A percentile compares a stretch with the other conserved stretches of the same genome.
phyloP scores from a whole-genome alignment of 371 early-diverging fungal genomes.

The Mortierella sp. region DNA sequence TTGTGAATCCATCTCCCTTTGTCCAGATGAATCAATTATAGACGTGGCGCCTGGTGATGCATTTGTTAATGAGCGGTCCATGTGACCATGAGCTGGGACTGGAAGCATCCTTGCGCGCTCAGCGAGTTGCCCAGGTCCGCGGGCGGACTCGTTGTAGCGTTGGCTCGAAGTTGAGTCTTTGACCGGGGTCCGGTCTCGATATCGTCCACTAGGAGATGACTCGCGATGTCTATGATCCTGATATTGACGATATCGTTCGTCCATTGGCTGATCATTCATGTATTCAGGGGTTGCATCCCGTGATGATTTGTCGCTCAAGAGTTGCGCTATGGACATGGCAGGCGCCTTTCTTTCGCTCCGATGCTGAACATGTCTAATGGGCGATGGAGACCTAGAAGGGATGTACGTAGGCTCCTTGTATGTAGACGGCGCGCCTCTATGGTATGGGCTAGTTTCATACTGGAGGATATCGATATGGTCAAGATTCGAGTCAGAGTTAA shows the following conservation, averaged over 20 bases:
- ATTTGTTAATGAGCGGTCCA: slow-evolving; percentile 8
- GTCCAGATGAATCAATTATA: background rate
- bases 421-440: slow-evolving; percentile 8
- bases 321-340: slow-evolving; percentile 45
- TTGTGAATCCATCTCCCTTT: slow-evolving; percentile 5
- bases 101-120: slow-evolving; percentile 41
- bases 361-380: slow-evolving; percentile 16
- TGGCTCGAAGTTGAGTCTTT: slow-evolving; percentile 8
- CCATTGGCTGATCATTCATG: slow-evolving; percentile 20
- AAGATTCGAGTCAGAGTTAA: background rate
- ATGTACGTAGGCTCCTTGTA: slow-evolving; percentile 43
- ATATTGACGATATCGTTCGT: slow-evolving; percentile 19
- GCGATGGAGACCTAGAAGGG: slow-evolving; percentile 43
- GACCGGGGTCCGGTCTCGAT: slow-evolving; percentile 22
- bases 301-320: slow-evolving; percentile 32
- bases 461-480: background rate
- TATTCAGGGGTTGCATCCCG: slow-evolving; percentile 38
- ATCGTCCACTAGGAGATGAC: slow-evolving; percentile 16
- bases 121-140: slow-evolving; percentile 33
- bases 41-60: background rate
- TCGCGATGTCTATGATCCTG: slow-evolving; percentile 24
- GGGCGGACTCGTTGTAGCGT: slow-evolving; percentile 15
- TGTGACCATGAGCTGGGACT: slow-evolving; percentile 6
- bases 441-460: slow-evolving; percentile 28
- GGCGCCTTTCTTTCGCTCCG: slow-evolving; percentile 32